A percentile compares a stretch with the other conserved stretches of the same genome.
These are phyloP conservation scores for Prunus mume DNA, from an alignment of 306 rosid genomes.

Conservation along the genomic window DNA sequence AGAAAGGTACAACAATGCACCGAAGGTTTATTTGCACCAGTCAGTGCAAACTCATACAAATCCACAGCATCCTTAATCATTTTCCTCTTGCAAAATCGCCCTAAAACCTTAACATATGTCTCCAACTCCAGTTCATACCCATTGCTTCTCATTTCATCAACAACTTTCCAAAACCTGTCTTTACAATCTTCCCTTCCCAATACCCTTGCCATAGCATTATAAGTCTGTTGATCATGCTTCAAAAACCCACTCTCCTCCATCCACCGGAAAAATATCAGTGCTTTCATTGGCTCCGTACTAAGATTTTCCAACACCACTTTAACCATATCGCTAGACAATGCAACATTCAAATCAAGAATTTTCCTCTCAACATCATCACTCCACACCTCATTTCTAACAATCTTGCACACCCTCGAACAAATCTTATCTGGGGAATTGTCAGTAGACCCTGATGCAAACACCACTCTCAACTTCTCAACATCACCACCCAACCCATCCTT, in stretches of 20 bases:
- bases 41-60: constrained; percentile 76
- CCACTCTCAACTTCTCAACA: constrained; percentile 42
- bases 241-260: constrained; percentile 61
- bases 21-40: constrained; percentile 57
- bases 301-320: constrained; percentile 49
- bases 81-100: constrained; percentile 57
- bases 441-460: constrained; percentile 50
- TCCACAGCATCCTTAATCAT: constrained; percentile 72
- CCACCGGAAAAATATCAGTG: constrained; percentile 76
- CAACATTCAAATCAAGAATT: constrained; percentile 40
- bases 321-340: constrained; percentile 43
- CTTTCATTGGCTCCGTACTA: constrained; percentile 53
- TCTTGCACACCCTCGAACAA: constrained; percentile 41
- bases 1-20: constrained; percentile 44
- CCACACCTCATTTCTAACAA: constrained; percentile 63
- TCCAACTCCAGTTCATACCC: constrained; percentile 57
- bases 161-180: constrained; percentile 78
- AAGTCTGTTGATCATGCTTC: constrained; percentile 61
- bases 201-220: constrained; percentile 64
- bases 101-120: constrained; percentile 57
- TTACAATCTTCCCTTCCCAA: constrained; percentile 67
- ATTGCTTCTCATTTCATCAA: constrained; percentile 57
- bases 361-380: constrained; percentile 57
- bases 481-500: constrained; percentile 47
- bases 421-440: constrained; percentile 39